These are phyloP conservation scores for Ammopiptanthus mongolicus DNA, from an alignment of 306 rosid species.

Conservation along the genomic window DNA sequence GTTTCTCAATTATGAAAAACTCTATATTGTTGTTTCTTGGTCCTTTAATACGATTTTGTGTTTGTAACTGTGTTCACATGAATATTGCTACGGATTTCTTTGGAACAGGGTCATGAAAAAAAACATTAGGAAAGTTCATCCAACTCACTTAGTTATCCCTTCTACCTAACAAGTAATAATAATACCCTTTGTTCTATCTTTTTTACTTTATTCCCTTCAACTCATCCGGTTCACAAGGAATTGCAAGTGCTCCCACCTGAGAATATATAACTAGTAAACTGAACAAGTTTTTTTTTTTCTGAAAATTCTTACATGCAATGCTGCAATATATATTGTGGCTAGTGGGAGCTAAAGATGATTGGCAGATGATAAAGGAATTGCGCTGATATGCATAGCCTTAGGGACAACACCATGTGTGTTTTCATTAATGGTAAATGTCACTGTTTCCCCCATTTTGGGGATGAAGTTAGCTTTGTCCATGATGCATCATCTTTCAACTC, in stretches of 20 bases:
- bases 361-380: not conserved
- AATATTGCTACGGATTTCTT: no score
- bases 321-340: conserved; percentile 14
- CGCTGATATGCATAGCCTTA: not conserved
- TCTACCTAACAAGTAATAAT: not conserved
- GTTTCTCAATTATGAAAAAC: no score
- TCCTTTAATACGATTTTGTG: no score
- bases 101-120: no score
- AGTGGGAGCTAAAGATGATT: no score
- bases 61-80: no score
- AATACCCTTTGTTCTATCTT: not conserved
- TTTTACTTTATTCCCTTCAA: conserved; percentile 31
- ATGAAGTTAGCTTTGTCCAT: conserved; percentile 3
- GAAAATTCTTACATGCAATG: not conserved
- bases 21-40: no score
- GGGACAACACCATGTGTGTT: conserved; percentile 35
- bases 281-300: not conserved
- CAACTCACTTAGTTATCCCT: not conserved
- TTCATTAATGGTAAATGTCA: conserved; percentile 19
- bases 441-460: conserved; percentile 18
- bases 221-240: conserved; percentile 38
- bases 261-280: not conserved
- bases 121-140: not conserved
- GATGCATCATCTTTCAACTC: conserved; percentile 27
- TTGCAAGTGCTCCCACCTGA: conserved; percentile 37